A percentile compares a stretch with the other conserved stretches of the same genome.
These are phyloP conservation scores for Xylaria grammica DNA, from an alignment of 495 filamentous ascomycete species.

Conservation along the genomic window DNA sequence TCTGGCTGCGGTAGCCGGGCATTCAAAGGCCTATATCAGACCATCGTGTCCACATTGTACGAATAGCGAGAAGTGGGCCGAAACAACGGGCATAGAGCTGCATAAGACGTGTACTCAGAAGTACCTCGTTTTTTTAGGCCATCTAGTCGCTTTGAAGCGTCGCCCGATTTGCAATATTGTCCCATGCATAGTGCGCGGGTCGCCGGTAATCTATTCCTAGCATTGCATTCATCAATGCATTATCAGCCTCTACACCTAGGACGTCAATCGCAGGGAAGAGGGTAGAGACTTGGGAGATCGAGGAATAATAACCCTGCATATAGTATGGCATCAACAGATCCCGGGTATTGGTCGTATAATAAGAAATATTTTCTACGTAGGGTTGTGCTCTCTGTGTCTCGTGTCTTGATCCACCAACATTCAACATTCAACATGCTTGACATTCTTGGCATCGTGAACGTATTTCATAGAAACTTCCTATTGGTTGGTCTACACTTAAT, in stretches of 20 bases:
- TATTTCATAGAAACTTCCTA: no score
- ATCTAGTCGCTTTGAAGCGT: background rate
- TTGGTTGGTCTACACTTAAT: no score
- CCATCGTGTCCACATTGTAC: background rate
- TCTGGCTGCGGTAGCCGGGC: background rate
- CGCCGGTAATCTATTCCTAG: background rate
- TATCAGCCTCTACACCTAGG: background rate
- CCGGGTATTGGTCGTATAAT: slow-evolving; percentile 10
- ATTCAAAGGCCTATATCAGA: background rate
- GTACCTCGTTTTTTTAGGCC: background rate
- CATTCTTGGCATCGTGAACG: no score
- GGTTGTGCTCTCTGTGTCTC: background rate
- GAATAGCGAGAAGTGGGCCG: slow-evolving; percentile 2
- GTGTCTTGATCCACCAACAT: background rate
- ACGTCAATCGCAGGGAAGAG: background rate
- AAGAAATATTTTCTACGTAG: background rate
- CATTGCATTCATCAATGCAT: background rate
- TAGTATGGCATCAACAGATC: slow-evolving; percentile 18
- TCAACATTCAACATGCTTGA: no score
- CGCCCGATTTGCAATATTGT: background rate
- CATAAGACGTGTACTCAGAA: background rate
- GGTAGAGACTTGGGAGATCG: background rate
- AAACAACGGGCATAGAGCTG: background rate
- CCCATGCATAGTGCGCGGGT: background rate
- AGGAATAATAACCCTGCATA: slow-evolving; percentile 12